Percentiles rank a stretch among this genome's conserved stretches.
phyloP scores from a whole-genome alignment of 2,329 filamentous ascomycete species.

The Penicillium sp. region DNA sequence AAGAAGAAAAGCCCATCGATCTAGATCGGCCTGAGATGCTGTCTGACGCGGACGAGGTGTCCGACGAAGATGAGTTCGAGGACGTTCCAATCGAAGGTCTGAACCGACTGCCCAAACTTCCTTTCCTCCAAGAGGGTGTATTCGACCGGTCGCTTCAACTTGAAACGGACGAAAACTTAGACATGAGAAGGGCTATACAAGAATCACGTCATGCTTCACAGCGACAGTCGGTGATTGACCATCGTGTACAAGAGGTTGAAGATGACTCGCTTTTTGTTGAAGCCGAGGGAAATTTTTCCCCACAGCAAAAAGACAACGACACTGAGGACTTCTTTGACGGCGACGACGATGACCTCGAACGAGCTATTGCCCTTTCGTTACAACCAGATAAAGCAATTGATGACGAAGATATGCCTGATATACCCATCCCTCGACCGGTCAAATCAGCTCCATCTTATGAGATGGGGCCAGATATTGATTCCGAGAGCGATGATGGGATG shows the following conservation, averaged over 20 bases:
- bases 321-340: conserved; percentile 58
- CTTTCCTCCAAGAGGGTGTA: conserved; percentile 37
- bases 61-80: conserved; percentile 76
- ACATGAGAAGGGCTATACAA: conserved; percentile 49
- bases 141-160: conserved; percentile 36
- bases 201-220: conserved; percentile 32
- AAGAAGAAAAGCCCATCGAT: conserved; percentile 85
- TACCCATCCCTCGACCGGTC: conserved; percentile 44
- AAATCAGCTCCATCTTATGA: conserved; percentile 35
- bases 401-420: conserved; percentile 40
- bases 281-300: conserved; percentile 40
- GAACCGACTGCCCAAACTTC: conserved; percentile 72
- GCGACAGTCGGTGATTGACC: neutral
- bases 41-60: conserved; percentile 58
- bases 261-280: conserved; percentile 58
- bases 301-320: conserved; percentile 21
- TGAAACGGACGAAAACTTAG: conserved; percentile 36
- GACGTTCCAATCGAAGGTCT: conserved; percentile 89
- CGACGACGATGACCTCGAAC: conserved; percentile 72
- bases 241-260: conserved; percentile 30
- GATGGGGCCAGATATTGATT: conserved; percentile 31
- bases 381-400: conserved; percentile 45
- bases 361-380: conserved; percentile 82
- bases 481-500: conserved; percentile 67
- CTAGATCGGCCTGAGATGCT: conserved; percentile 63